Evolutionary conservation across 805 yeast species (phyloP).

Genomic region (Lachancea lanzarotensis): DNA sequence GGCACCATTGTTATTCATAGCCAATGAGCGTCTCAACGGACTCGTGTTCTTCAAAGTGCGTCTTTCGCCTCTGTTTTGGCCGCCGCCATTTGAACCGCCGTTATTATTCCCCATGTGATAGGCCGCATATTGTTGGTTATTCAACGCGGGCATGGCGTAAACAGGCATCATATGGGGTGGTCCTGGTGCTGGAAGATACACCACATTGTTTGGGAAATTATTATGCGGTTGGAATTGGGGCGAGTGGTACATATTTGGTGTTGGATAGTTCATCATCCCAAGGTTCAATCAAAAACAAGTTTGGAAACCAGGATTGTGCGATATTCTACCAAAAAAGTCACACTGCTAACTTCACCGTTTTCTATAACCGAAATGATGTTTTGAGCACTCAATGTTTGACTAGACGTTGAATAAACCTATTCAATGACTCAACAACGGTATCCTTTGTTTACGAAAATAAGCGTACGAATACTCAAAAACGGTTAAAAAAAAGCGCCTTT

Average conservation of each 20-base stretch:
- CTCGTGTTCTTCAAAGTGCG: conserved; percentile 4
- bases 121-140: not conserved
- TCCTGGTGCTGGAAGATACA: not conserved
- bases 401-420: too few relatives aligned
- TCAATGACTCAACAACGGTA: too few relatives aligned
- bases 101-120: not conserved
- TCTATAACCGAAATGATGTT: too few relatives aligned
- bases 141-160: not conserved
- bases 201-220: not conserved
- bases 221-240: not conserved
- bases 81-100: not conserved
- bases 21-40: conserved; percentile 1
- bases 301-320: not conserved
- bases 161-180: conserved; percentile 1
- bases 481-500: too few relatives aligned
- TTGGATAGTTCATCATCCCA: not conserved
- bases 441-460: too few relatives aligned
- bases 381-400: too few relatives aligned
- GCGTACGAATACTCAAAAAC: too few relatives aligned
- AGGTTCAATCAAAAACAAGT: too few relatives aligned
- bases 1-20: not conserved
- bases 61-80: not conserved
- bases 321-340: too few relatives aligned
- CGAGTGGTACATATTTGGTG: not conserved
- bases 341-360: too few relatives aligned